A percentile compares a stretch with the other conserved stretches of the same genome.
These are phyloP conservation scores for Taiozyma sp. DNA, from an alignment of 1,139 yeast genomes.

Conservation along the genomic window DNA sequence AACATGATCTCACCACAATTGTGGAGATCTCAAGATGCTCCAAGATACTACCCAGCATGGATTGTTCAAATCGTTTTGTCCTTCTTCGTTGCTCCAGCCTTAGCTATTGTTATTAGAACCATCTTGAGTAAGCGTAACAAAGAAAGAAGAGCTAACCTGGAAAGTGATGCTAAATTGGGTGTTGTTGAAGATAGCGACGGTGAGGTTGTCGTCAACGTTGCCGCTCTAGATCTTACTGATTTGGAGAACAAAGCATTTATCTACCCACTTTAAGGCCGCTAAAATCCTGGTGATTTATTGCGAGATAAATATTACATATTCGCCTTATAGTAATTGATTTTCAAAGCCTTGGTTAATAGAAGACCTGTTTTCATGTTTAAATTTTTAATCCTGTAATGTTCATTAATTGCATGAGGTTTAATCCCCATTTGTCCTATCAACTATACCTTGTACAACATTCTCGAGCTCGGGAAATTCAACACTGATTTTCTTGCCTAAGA, in stretches of 20 bases:
- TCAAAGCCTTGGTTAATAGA: neutral
- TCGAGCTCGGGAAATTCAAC: slow-evolving; percentile 76
- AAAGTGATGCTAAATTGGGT: slow-evolving; percentile 3
- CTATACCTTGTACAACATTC: slow-evolving; percentile 46
- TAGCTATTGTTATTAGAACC: slow-evolving; percentile 28
- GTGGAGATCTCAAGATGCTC: slow-evolving; percentile 23
- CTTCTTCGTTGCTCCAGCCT: slow-evolving; percentile 27
- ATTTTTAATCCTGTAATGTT: neutral
- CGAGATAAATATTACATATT: neutral
- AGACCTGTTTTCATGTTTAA: neutral
- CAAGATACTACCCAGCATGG: slow-evolving; percentile 29
- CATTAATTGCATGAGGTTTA: neutral
- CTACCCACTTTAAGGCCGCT: slow-evolving; percentile 29
- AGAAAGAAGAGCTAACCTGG: slow-evolving; percentile 20
- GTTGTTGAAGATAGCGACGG: slow-evolving; percentile 11
- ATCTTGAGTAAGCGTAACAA: slow-evolving; percentile 31
- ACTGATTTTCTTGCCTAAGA: slow-evolving; percentile 62
- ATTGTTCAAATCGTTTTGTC: slow-evolving; percentile 30
- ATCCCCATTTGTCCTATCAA: slow-evolving; percentile 33
- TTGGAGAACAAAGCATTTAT: slow-evolving; percentile 38
- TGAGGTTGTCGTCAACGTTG: slow-evolving; percentile 32
- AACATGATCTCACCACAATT: slow-evolving; percentile 27
- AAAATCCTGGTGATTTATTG: no score
- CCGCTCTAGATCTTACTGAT: slow-evolving; percentile 42
- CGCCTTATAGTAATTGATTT: neutral